These are phyloP conservation scores for Cutaneotrichosporon sp. DNA, from an alignment of 1,284 basidiomycete genomes.

Conservation along the genomic window DNA sequence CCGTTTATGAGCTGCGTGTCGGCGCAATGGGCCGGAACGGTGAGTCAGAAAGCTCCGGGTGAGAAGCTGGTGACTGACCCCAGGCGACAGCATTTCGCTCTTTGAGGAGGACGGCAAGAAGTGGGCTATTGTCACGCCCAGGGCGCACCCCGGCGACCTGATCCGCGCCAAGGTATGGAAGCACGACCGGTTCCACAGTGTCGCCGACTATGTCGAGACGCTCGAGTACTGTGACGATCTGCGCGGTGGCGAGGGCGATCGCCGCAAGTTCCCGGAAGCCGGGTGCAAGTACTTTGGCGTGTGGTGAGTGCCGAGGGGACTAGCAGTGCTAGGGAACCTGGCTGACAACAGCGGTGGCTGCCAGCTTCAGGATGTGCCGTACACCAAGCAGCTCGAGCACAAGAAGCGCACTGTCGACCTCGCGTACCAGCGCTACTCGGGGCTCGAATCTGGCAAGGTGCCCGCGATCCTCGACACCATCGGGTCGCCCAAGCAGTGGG, in stretches of 20 bases:
- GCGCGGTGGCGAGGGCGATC: conserved; percentile 61
- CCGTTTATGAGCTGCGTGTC: conserved; percentile 68
- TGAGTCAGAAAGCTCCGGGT: conserved; percentile 8
- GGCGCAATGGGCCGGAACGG: conserved; percentile 37
- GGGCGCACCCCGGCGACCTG: conserved; percentile 76
- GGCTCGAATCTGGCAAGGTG: conserved; percentile 57
- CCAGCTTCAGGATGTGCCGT: conserved; percentile 74
- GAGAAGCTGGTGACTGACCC: not conserved
- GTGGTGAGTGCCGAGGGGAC: conserved; percentile 56
- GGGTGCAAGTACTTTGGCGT: conserved; percentile 82
- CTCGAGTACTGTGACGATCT: conserved; percentile 64
- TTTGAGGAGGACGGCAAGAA: conserved; percentile 44
- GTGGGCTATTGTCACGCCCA: conserved; percentile 80
- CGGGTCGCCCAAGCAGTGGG: conserved; percentile 81
- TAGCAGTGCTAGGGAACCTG: no score
- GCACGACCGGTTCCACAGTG: conserved; percentile 63
- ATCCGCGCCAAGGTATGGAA: conserved; percentile 71
- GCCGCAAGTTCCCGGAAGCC: conserved; percentile 37
- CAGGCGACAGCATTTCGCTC: conserved; percentile 35
- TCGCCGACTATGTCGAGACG: conserved; percentile 72
- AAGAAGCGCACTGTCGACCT: conserved; percentile 85
- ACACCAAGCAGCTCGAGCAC: conserved; percentile 77
- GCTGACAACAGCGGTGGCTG: conserved; percentile 45
- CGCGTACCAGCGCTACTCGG: conserved; percentile 78
- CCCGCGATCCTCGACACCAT: conserved; percentile 75